Evolutionary conservation across 306 rosid species (phyloP).

Genomic region (Gastrolobium bilobum): DNA sequence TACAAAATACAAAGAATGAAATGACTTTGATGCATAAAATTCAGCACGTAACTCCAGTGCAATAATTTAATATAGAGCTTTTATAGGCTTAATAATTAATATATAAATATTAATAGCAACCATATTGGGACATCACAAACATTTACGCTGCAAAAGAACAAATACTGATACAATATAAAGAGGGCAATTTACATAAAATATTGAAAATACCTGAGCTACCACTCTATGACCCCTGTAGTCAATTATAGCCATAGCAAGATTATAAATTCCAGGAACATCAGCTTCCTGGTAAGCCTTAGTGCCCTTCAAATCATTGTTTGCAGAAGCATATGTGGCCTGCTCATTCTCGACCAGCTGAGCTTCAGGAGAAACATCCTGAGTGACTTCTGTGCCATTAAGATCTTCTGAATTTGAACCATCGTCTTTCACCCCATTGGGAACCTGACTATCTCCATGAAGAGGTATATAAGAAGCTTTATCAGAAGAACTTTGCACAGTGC

Average conservation of each 20-base stretch:
- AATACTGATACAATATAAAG: background rate
- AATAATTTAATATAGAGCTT: constrained; percentile 17
- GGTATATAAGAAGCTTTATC: constrained; percentile 58
- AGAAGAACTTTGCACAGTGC: constrained; percentile 55
- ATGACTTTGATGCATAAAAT: constrained; percentile 17
- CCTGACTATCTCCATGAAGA: constrained; percentile 56
- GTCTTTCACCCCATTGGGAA: constrained; percentile 69
- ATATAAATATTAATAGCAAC: background rate
- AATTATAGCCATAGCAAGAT: constrained; percentile 96
- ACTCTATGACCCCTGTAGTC: constrained; percentile 99
- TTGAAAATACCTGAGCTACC: constrained; percentile 86
- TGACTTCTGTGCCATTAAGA: constrained; percentile 57
- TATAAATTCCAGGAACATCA: constrained; percentile 92
- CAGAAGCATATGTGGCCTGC: constrained; percentile 99
- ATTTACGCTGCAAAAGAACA: constrained; percentile 3
- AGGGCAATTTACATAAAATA: background rate
- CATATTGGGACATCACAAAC: constrained; percentile 20
- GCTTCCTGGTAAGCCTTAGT: constrained; percentile 99
- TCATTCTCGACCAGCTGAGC: constrained; percentile 87
- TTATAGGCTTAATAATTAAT: constrained; percentile 5
- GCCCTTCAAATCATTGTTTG: constrained; percentile 99
- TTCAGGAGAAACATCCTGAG: constrained; percentile 65
- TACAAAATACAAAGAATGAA: background rate
- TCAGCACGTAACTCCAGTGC: background rate
- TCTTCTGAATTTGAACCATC: constrained; percentile 56